phyloP scores from a whole-genome alignment of 2,329 filamentous ascomycete species.

The Fusarium lyarnte region DNA sequence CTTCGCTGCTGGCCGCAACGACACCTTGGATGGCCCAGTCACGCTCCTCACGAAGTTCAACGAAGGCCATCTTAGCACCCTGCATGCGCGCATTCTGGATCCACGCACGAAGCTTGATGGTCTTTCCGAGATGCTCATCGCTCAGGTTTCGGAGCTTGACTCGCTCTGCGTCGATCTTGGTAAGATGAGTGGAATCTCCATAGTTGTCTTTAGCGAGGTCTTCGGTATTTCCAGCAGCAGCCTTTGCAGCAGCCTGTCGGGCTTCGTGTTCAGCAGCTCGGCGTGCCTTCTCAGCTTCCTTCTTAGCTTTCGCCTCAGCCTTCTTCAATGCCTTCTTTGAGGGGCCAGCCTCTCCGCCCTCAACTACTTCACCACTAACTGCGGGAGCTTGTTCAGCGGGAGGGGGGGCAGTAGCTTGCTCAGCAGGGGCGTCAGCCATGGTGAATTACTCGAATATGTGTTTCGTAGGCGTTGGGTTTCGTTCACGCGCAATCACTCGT shows the following conservation, averaged over 20 bases:
- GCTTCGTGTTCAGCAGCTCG: slow-evolving; percentile 79
- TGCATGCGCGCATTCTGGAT: slow-evolving; percentile 90
- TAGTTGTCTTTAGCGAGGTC: slow-evolving; percentile 82
- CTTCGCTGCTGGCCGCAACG: slow-evolving; percentile 73
- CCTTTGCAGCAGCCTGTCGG: slow-evolving; percentile 73
- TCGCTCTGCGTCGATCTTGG: slow-evolving; percentile 64
- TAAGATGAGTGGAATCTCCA: slow-evolving; percentile 71
- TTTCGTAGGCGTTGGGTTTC: slow-evolving; percentile 7
- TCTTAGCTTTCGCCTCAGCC: slow-evolving; percentile 85
- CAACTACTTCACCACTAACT: slow-evolving; percentile 21
- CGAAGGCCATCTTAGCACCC: slow-evolving; percentile 89
- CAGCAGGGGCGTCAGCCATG: slow-evolving; percentile 38
- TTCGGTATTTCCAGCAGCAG: slow-evolving; percentile 71
- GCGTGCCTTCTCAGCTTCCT: slow-evolving; percentile 82
- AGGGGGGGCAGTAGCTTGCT: slow-evolving; percentile 25
- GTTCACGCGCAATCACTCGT: slow-evolving; percentile 1
- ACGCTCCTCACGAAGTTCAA: slow-evolving; percentile 81
- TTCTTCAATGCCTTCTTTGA: slow-evolving; percentile 82
- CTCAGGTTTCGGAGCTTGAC: slow-evolving; percentile 71
- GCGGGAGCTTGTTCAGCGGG: slow-evolving; percentile 27
- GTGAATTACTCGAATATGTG: background rate
- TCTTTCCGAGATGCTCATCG: slow-evolving; percentile 73
- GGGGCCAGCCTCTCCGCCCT: slow-evolving; percentile 35
- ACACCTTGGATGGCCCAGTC: slow-evolving; percentile 86
- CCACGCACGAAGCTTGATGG: slow-evolving; percentile 80